Evolutionary conservation across 2,329 filamentous ascomycete species (phyloP), one percentile per base, ranked within the genome.

Genomic region (Alternaria novae-zelandiae): DNA sequence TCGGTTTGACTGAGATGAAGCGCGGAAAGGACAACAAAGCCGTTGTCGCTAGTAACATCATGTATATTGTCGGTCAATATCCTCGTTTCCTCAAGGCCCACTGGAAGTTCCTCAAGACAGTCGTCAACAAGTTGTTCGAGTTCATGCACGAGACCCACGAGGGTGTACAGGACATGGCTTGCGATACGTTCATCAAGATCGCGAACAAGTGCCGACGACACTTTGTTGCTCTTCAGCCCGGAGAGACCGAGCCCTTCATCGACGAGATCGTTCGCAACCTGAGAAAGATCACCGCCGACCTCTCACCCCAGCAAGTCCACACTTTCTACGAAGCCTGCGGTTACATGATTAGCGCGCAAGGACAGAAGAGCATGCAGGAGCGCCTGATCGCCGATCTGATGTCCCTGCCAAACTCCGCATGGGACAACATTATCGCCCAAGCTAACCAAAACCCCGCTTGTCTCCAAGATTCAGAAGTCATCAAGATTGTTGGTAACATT

Each of bases 91-190:
- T 99, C 74, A 99, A 99, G 84, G 96, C 96, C 2, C 96, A 99
- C 81, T 99, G 96, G 96, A 99, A 99, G 81, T 99, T 99, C 83
- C 85, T 99, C 60, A 99, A 99, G 89, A 99, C 96, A 3, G 96
- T 99, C 17, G 96, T 99, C 76, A 99, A 99, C 84, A 99, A 99
- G 85, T 87, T 99, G 6, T 99, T 99, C 76, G 96, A 99, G 83
- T 99, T 99, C 79, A 99, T 99, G 96, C 96, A 99, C 80, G 96
- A 99, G 82, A 98, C 96, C 1, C 96, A 99, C 76, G 96, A 99
- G 84, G 96, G 93, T 84, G 96, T 99, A 25, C 96, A 99, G 82
- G 96, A 99, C 82, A 99, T 99, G 96, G 96, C 96, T 75, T 99
- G 96, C 80, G 96, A 99, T 82, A 99, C 96, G 0, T 99, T 99